A percentile compares a stretch with the other conserved stretches of the same genome.
Conservation (phyloP, 805 yeast genomes). For the Wickerhamomyces hampshirensis region DNA sequence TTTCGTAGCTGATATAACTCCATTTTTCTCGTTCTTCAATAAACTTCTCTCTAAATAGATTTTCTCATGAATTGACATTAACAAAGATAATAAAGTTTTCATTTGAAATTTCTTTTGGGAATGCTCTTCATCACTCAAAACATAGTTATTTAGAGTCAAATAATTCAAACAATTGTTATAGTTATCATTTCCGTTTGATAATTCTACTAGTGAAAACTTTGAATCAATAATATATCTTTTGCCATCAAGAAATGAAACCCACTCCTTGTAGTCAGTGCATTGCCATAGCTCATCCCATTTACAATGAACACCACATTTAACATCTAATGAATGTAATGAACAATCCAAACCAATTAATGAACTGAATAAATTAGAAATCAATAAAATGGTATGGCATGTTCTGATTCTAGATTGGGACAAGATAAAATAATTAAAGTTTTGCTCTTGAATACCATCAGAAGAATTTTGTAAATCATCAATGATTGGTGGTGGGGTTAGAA, state of each 20-base stretch:
- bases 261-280: conserved; percentile 42
- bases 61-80: conserved; percentile 64
- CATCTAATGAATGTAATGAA: conserved; percentile 39
- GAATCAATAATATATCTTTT: conserved; percentile 43
- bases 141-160: conserved; percentile 37
- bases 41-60: conserved; percentile 48
- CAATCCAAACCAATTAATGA: conserved; percentile 40
- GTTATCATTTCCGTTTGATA: conserved; percentile 50
- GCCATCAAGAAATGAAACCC: conserved; percentile 40
- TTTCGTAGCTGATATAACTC: conserved; percentile 44
- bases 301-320: conserved; percentile 65
- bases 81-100: conserved; percentile 47
- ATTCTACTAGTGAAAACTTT: conserved; percentile 47
- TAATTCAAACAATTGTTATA: conserved; percentile 42
- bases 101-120: conserved; percentile 35
- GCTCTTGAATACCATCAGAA: conserved; percentile 25
- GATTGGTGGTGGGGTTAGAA: conserved; percentile 36
- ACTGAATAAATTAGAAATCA: conserved; percentile 54
- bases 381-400: conserved; percentile 61
- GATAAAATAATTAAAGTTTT: conserved; percentile 48
- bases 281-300: conserved; percentile 56
- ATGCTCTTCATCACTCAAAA: conserved; percentile 31
- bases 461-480: conserved; percentile 29
- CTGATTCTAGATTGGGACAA: conserved; percentile 73
- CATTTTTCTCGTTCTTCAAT: conserved; percentile 31